Percentiles rank a stretch among this genome's conserved stretches.
Conservation (phyloP, 2,329 filamentous ascomycete species). For the Fusarium keratoplasticum region DNA sequence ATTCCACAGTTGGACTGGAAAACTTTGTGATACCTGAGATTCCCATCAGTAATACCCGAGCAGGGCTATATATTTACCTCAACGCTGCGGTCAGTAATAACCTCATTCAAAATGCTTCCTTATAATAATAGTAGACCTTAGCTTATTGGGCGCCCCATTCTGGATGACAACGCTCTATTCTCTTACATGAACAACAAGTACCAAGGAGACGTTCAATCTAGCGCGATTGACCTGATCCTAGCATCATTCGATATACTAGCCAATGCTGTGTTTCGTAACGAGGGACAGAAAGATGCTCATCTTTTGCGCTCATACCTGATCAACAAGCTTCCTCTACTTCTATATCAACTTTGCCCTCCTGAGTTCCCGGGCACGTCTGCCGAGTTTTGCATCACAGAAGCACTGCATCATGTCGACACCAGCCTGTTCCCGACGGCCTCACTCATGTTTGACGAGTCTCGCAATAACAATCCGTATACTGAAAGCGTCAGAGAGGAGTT, state of each 20-base stretch:
- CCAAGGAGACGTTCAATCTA: constrained; percentile 80
- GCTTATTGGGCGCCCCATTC: constrained; percentile 83
- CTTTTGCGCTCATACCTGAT: constrained; percentile 89
- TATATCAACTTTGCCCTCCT: constrained; percentile 69
- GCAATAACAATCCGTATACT: constrained; percentile 67
- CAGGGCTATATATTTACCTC: constrained; percentile 86
- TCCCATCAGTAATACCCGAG: constrained; percentile 79
- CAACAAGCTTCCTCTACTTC: constrained; percentile 69
- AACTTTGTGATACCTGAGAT: constrained; percentile 70
- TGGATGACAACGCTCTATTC: constrained; percentile 84
- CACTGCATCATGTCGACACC: constrained; percentile 84
- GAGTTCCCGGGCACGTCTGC: constrained; percentile 79
- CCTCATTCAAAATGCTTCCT: neutral
- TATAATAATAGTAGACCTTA: constrained; percentile 49
- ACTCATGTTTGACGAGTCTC: constrained; percentile 70
- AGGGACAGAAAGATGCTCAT: constrained; percentile 70
- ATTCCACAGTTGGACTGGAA: constrained; percentile 67
- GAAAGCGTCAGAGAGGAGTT: constrained; percentile 78
- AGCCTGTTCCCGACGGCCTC: constrained; percentile 75
- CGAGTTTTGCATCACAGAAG: constrained; percentile 76
- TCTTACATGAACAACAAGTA: constrained; percentile 88
- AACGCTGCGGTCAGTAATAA: constrained; percentile 75
- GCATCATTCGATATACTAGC: constrained; percentile 91
- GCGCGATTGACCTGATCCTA: constrained; percentile 84
- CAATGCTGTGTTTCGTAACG: constrained; percentile 80